Evolutionary conservation across 1,284 basidiomycete species (phyloP).

Genomic region (Peniophora sp.): DNA sequence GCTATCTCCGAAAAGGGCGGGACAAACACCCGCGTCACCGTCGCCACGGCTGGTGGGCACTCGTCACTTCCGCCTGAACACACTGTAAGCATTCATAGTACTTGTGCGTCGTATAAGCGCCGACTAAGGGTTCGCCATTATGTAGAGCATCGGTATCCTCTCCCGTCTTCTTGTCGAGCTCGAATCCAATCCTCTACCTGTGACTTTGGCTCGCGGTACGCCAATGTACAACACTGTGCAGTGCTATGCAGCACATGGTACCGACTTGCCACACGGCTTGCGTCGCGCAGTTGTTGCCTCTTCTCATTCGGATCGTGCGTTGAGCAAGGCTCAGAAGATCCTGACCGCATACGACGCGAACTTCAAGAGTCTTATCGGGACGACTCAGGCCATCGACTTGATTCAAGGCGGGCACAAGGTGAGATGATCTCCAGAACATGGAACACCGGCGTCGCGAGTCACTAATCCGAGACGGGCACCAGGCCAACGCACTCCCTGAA

Average conservation of each 20-base stretch:
- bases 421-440: no score
- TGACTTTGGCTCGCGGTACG: conserved; percentile 31
- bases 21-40: conserved; percentile 44
- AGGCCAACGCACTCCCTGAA: conserved; percentile 58
- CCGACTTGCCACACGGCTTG: conserved; percentile 30
- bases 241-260: conserved; percentile 38
- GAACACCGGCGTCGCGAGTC: no score
- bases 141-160: conserved; percentile 49
- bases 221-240: conserved; percentile 35
- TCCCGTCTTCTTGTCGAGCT: conserved; percentile 40
- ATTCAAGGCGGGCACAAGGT: conserved; percentile 54
- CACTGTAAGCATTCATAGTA: conserved; percentile 27
- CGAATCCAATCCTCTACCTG: conserved; percentile 38
- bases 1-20: conserved; percentile 62
- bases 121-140: background rate
- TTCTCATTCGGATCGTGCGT: conserved; percentile 30
- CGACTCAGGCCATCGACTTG: conserved; percentile 57
- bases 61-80: conserved; percentile 54
- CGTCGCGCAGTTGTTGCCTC: conserved; percentile 28
- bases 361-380: conserved; percentile 32
- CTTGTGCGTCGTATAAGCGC: background rate
- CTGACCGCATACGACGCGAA: conserved; percentile 20
- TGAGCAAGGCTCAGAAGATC: conserved; percentile 31
- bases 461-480: no score
- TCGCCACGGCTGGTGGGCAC: conserved; percentile 58